These are phyloP conservation scores for Hypoxylon sp. DNA, from an alignment of 2,329 filamentous ascomycete species.

Conservation along the genomic window DNA sequence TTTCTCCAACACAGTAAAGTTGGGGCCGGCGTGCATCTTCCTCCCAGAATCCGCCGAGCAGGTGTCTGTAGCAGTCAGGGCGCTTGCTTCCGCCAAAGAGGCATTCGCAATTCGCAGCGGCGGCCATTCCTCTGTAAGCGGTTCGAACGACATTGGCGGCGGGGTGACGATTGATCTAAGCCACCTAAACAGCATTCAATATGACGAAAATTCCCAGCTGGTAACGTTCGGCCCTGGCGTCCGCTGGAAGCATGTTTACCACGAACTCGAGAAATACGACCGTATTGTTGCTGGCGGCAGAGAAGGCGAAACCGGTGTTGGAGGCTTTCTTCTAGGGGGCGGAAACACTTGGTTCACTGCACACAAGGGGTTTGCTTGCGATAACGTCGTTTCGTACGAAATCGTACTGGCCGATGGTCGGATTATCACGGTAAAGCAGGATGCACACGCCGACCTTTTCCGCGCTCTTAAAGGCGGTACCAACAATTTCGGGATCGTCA, in stretches of 20 bases:
- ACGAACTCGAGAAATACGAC: slow-evolving; percentile 26
- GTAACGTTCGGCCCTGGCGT: slow-evolving; percentile 43
- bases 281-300: slow-evolving; percentile 38
- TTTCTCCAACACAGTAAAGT: background rate
- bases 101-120: slow-evolving; percentile 58
- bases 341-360: slow-evolving; percentile 49
- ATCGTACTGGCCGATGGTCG: slow-evolving; percentile 41
- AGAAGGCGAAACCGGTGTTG: slow-evolving; percentile 36
- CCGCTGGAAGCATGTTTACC: slow-evolving; percentile 44
- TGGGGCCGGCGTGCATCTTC: slow-evolving; percentile 3
- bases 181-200: slow-evolving; percentile 34
- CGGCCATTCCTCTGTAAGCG: slow-evolving; percentile 56
- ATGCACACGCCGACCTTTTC: slow-evolving; percentile 49
- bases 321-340: slow-evolving; percentile 44
- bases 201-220: slow-evolving; percentile 30
- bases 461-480: slow-evolving; percentile 51
- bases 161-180: slow-evolving; percentile 59
- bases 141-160: slow-evolving; percentile 55
- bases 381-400: slow-evolving; percentile 54
- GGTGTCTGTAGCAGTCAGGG: background rate
- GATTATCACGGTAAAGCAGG: slow-evolving; percentile 28
- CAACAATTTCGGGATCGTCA: slow-evolving; percentile 44
- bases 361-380: slow-evolving; percentile 48
- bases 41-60: slow-evolving; percentile 12
- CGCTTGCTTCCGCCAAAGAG: background rate